Conservation (phyloP, 345 rosid genomes). For the Brassica napus region Da-Ae NC_063446.1:4240001-4240500, state of each 20-base stretch:
- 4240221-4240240: constrained; percentile 63
- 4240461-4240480: not conserved
- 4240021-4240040: constrained; percentile 82
- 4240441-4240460: not conserved
- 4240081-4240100: constrained; percentile 63
- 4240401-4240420: constrained; percentile 80
- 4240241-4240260: constrained; percentile 74
- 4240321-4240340: constrained; percentile 37
- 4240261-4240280: constrained; percentile 66
- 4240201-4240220: constrained; percentile 76
- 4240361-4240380: constrained; percentile 87
- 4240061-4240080: constrained; percentile 82
- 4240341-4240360: constrained; percentile 80
- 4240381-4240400: constrained; percentile 89
- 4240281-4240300: not conserved
- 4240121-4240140: not conserved
- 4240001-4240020: constrained; percentile 82
- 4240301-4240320: constrained; percentile 39
- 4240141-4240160: not conserved
- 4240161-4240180: constrained; percentile 67
- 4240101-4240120: not conserved
- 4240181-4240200: constrained; percentile 87
- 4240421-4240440: constrained; percentile 64
- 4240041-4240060: constrained; percentile 91
- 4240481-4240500: not conserved